Percentiles rank a stretch among this genome's conserved stretches.
These are phyloP conservation scores for Nakataea oryzae DNA, from an alignment of 2,329 filamentous ascomycete genomes.

Conservation along the genomic window DNA sequence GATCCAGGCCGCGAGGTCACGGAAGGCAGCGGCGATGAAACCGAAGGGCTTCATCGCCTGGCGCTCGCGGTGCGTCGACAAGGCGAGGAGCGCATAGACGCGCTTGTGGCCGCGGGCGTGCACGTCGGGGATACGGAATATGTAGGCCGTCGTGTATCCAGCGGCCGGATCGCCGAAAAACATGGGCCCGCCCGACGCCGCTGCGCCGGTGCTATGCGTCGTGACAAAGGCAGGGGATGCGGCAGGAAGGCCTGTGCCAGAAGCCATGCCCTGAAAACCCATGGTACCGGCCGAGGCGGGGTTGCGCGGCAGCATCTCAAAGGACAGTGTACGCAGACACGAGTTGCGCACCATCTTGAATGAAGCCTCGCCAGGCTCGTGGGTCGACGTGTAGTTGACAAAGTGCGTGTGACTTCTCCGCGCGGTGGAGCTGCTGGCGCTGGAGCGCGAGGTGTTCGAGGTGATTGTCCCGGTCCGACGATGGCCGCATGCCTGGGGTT, in stretches of 20 bases:
- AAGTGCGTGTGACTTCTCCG: slow-evolving; percentile 48
- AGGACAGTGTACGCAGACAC: slow-evolving; percentile 55
- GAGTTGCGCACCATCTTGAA: slow-evolving; percentile 59
- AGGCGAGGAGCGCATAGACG: slow-evolving; percentile 57
- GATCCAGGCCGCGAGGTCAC: slow-evolving; percentile 55
- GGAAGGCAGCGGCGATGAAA: slow-evolving; percentile 50
- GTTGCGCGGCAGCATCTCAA: slow-evolving; percentile 52
- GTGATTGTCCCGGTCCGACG: slow-evolving; percentile 29
- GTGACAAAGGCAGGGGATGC: slow-evolving; percentile 36
- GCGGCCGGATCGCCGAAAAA: slow-evolving; percentile 57
- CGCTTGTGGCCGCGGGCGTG: slow-evolving; percentile 58
- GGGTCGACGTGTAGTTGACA: slow-evolving; percentile 58
- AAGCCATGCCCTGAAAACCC: slow-evolving; percentile 22
- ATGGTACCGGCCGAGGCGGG: slow-evolving; percentile 26
- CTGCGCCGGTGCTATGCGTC: slow-evolving; percentile 39
- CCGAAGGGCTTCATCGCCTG: slow-evolving; percentile 57
- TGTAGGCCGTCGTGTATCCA: slow-evolving; percentile 60
- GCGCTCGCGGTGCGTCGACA: slow-evolving; percentile 55
- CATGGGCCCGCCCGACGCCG: slow-evolving; percentile 53
- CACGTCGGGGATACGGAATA: slow-evolving; percentile 59
- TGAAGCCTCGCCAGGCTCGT: slow-evolving; percentile 50
- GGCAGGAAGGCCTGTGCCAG: slow-evolving; percentile 14
- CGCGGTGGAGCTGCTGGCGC: slow-evolving; percentile 19
- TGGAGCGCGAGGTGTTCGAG: slow-evolving; percentile 40
- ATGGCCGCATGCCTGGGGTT: slow-evolving; percentile 4